Evolutionary conservation across 208 protist genomes (phyloP), one percentile per base, ranked within the genome.

Genomic region (Angomonas ambiguus): DNA sequence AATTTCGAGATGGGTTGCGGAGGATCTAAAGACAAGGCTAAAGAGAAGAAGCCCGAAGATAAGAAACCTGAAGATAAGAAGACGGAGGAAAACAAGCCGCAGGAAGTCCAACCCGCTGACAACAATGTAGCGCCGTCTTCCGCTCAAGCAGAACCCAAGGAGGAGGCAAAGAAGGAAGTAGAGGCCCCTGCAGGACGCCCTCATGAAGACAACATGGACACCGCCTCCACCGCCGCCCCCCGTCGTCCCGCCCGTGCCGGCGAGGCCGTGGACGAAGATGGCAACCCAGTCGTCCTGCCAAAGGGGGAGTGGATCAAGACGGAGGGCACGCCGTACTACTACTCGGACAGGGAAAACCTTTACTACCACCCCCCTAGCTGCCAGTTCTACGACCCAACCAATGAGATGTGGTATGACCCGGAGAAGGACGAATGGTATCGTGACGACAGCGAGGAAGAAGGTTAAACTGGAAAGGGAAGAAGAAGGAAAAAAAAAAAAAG

Each of bases 391-490:
- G 89, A 95, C 65, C 89, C 89, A 0, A 91, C 83, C 18, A 92
- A 91, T 71, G 79, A 87, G 72, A 92, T 95, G 86, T 95, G 89
- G 89, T 95, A 91, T 58, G 89, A 92, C 67, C 84, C 89, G 5
- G 83, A 89, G 69, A 91, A 88, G 71, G 77, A 91, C 25, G 89
- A 95, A 80, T 95, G 89, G 89, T 92, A 92, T 70, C 76, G 65
- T 64, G 89, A 95, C 55, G 72, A 82, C 22, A 76, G 32, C 51
- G 74, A 77, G 32, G 69, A 55, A 5, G 70, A 58, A 27, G 77
- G 51, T 55, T 65, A 69, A 34, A 25, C 6, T n/a, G 16, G 16
- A 16, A 2, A 62, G 31, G 41, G 18, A 28, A 51, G 41, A 28
- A 51, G 48, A 62, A 60, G 27, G 66, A 61, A 32, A 30, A 65